These are phyloP conservation scores for Dipodascus geniculatus DNA, from an alignment of 805 yeast genomes.

Conservation along the genomic window DNA sequence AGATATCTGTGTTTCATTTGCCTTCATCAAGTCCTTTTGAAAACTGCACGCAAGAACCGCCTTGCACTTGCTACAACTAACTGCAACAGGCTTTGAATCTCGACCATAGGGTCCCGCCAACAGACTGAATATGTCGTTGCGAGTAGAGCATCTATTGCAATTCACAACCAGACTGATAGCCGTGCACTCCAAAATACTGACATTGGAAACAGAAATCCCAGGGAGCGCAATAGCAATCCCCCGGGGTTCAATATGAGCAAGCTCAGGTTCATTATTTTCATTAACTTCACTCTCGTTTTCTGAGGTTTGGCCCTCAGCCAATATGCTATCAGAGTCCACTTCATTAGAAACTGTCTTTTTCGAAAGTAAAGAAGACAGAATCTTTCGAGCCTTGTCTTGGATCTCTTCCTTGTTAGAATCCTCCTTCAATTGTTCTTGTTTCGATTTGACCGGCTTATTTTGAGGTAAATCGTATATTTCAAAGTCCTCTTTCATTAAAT, in stretches of 20 bases:
- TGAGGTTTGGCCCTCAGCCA: too few species aligned
- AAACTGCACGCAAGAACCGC: slow-evolving; percentile 24
- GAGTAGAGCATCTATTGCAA: slow-evolving; percentile 28
- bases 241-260: neutral
- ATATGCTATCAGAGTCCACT: neutral
- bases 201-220: slow-evolving; percentile 22
- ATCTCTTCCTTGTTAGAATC: neutral
- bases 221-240: slow-evolving; percentile 23
- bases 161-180: slow-evolving; percentile 25
- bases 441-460: neutral
- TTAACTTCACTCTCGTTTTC: neutral
- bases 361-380: neutral
- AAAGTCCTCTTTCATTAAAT: neutral
- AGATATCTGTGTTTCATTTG: neutral
- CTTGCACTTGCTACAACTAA: slow-evolving; percentile 26
- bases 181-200: slow-evolving; percentile 25
- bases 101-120: slow-evolving; percentile 25
- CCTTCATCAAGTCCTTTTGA: slow-evolving; percentile 26
- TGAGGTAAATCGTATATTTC: too few species aligned
- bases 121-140: slow-evolving; percentile 24
- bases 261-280: neutral
- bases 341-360: neutral
- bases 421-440: neutral
- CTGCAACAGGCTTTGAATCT: slow-evolving; percentile 22
- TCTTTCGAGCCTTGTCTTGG: neutral